Conservation (phyloP, 2,329 filamentous ascomycete species). For the Arthrobotrys iridis region DNA sequence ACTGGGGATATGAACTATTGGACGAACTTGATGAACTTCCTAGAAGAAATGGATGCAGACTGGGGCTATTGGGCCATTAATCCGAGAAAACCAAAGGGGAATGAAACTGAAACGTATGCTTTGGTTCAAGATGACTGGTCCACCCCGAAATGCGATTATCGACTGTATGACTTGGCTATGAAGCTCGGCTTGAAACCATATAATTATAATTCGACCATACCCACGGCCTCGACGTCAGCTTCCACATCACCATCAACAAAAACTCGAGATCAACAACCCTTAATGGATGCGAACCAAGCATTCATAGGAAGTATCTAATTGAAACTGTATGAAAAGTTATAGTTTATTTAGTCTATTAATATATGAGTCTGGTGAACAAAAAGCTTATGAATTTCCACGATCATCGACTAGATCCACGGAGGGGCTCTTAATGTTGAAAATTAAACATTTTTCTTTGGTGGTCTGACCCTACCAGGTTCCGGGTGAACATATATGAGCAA, state of each 20-base stretch:
- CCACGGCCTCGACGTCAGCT: constrained; percentile 5
- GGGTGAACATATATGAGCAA: too few relatives aligned
- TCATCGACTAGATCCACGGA: too few relatives aligned
- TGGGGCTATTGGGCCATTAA: constrained; percentile 78
- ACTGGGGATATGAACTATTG: constrained; percentile 73
- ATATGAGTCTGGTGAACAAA: too few relatives aligned
- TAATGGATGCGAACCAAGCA: background rate
- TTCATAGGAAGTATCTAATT: background rate
- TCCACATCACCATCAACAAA: background rate
- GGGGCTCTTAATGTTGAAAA: too few relatives aligned
- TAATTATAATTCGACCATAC: constrained; percentile 39
- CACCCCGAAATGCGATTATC: constrained; percentile 71
- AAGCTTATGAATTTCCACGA: too few relatives aligned
- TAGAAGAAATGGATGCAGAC: constrained; percentile 70
- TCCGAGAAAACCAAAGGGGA: constrained; percentile 70
- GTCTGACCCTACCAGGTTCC: too few relatives aligned
- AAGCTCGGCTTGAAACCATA: constrained; percentile 62
- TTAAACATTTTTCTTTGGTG: too few relatives aligned
- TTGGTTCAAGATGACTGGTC: constrained; percentile 73
- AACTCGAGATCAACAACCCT: too few relatives aligned
- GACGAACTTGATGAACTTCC: constrained; percentile 70
- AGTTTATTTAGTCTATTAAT: too few relatives aligned
- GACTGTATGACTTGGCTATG: constrained; percentile 69
- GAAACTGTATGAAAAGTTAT: background rate
- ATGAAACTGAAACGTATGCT: constrained; percentile 70